These are phyloP conservation scores for Trypanosoma caninum DNA, from an alignment of 208 protist genomes.

Conservation along the genomic window DNA sequence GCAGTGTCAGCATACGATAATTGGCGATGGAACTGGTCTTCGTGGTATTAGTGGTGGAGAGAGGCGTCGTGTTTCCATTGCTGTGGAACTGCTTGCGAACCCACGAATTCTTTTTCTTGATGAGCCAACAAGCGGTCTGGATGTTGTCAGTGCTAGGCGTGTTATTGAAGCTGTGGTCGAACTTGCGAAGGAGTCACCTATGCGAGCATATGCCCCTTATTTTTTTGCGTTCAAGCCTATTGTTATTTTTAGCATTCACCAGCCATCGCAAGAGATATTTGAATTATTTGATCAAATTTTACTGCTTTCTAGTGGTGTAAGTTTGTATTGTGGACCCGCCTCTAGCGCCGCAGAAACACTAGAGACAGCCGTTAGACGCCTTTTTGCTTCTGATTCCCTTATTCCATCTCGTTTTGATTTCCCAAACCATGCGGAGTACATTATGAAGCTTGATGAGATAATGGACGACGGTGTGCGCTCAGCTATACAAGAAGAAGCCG, in stretches of 20 bases:
- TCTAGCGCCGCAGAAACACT: conserved; percentile 44
- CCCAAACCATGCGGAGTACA: conserved; percentile 79
- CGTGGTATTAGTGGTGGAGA: conserved; percentile 92
- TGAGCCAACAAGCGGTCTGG: conserved; percentile 89
- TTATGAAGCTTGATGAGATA: conserved; percentile 85
- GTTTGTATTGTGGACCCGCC: conserved; percentile 85
- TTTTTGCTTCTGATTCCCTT: conserved; percentile 38
- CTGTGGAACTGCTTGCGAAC: conserved; percentile 88
- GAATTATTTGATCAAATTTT: conserved; percentile 86
- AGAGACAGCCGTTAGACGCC: conserved; percentile 43
- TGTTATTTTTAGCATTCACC: conserved; percentile 92
- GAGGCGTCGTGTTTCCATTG: conserved; percentile 89
- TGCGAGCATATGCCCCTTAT: conserved; percentile 73
- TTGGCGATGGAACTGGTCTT: conserved; percentile 60
- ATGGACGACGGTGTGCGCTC: conserved; percentile 65
- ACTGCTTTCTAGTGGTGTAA: conserved; percentile 76
- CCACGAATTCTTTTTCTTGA: conserved; percentile 91
- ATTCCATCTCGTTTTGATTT: conserved; percentile 41
- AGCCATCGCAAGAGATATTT: conserved; percentile 89
- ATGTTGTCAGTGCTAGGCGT: conserved; percentile 74
- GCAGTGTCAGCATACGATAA: conserved; percentile 72
- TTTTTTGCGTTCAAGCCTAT: conserved; percentile 88
- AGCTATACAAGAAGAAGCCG: conserved; percentile 50
- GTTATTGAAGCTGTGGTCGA: conserved; percentile 81
- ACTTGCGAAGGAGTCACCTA: conserved; percentile 78